These are phyloP conservation scores for Kwoniella sp. DNA, from an alignment of 768 basidiomycete species.

Conservation along the genomic window DNA sequence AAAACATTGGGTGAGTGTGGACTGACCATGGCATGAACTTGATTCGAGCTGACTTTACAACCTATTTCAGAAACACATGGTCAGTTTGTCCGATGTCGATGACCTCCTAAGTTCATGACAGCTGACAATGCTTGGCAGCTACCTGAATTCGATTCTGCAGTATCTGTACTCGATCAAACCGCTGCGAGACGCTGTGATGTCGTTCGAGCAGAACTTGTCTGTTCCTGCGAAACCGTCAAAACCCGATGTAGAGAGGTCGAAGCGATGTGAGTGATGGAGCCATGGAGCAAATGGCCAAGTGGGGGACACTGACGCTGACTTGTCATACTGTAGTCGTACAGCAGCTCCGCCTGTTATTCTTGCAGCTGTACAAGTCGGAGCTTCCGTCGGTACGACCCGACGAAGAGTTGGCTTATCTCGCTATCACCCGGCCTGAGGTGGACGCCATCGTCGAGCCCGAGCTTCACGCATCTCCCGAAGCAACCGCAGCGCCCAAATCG, in stretches of 20 bases:
- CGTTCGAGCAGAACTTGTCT: conserved; percentile 33
- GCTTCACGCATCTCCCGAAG: conserved; percentile 6
- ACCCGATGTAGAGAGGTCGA: conserved; percentile 45
- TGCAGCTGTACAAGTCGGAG: conserved; percentile 46
- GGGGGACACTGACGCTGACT: too few species aligned
- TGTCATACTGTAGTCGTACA: conserved; percentile 36
- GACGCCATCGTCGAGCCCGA: conserved; percentile 38
- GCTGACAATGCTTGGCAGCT: conserved; percentile 28
- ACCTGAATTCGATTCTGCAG: conserved; percentile 55
- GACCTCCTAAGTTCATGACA: background rate
- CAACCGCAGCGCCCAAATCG: background rate
- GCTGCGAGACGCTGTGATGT: conserved; percentile 47
- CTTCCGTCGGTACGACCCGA: conserved; percentile 47
- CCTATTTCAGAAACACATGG: conserved; percentile 50
- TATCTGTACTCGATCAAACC: conserved; percentile 53
- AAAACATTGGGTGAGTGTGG: conserved; percentile 48
- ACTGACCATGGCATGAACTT: background rate
- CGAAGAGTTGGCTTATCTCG: conserved; percentile 54
- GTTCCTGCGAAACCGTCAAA: conserved; percentile 14
- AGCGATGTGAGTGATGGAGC: conserved; percentile 44
- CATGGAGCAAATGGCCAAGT: too few species aligned
- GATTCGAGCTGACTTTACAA: conserved; percentile 15
- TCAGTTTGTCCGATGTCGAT: conserved; percentile 17
- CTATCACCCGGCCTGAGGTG: conserved; percentile 51
- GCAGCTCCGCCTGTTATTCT: conserved; percentile 42